A percentile compares a stretch with the other conserved stretches of the same genome.
Evolutionary conservation across 2,329 filamentous ascomycete species (phyloP).

Genomic region (Chaetothyriales sp.): DNA sequence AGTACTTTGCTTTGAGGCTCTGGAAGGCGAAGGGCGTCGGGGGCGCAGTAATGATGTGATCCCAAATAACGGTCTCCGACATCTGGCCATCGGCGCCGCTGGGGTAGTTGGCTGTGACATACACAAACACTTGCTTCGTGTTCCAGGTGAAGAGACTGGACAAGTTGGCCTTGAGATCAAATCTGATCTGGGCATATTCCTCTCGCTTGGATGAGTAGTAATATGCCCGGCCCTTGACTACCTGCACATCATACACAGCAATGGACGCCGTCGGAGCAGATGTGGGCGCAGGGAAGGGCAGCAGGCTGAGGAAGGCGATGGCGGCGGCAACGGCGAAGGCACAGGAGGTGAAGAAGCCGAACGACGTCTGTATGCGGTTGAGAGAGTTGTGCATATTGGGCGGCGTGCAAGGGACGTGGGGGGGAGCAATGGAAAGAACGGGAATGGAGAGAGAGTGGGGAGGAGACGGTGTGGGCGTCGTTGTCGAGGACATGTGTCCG

Average conservation of each 20-base stretch:
- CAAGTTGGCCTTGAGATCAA: conserved; percentile 84
- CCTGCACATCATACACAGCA: conserved; percentile 63
- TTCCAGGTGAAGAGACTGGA: conserved; percentile 96
- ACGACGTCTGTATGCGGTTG: conserved; percentile 77
- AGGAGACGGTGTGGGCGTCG: no score
- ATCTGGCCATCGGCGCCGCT: conserved; percentile 17
- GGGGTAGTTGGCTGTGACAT: conserved; percentile 66
- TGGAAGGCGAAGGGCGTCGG: conserved; percentile 30
- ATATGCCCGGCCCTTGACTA: conserved; percentile 82
- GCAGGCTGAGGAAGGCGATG: conserved; percentile 58
- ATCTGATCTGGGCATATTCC: conserved; percentile 89
- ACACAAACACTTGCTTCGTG: conserved; percentile 96
- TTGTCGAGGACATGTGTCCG: no score
- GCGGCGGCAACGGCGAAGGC: conserved; percentile 66
- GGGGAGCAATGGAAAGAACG: no score
- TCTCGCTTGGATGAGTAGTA: conserved; percentile 89
- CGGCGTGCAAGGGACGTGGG: no score
- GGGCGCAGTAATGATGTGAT: conserved; percentile 70
- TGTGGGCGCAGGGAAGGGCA: conserved; percentile 46
- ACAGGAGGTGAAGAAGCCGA: conserved; percentile 96
- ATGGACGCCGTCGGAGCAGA: conserved; percentile 47
- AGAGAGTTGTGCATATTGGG: conserved; percentile 67
- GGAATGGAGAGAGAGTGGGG: no score
- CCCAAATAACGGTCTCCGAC: conserved; percentile 85
- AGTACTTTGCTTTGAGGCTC: conserved; percentile 25